Percentiles rank a stretch among this genome's conserved stretches.
Evolutionary conservation across 1,284 basidiomycete genomes (phyloP).

Genomic region (Cystobasidium slooffiae): DNA sequence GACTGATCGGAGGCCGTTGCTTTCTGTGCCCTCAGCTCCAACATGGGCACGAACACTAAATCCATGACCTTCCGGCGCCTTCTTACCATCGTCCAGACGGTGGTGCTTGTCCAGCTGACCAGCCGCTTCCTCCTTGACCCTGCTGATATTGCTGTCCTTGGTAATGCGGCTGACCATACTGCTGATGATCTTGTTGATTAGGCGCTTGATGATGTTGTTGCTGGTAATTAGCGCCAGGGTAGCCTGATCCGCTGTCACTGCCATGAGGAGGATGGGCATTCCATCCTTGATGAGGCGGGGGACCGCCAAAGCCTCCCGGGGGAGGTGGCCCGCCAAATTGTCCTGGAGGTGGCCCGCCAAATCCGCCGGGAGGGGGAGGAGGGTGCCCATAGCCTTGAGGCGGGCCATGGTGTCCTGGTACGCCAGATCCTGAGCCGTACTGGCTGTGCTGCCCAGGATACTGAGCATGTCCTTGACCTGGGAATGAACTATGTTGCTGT

Average conservation of each 20-base stretch:
- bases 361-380: background rate
- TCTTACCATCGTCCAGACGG: slow-evolving; percentile 39
- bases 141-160: background rate
- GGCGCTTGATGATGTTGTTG: background rate
- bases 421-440: background rate
- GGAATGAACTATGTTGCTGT: background rate
- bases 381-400: slow-evolving; percentile 14
- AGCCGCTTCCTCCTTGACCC: slow-evolving; percentile 15
- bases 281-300: slow-evolving; percentile 2
- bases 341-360: background rate
- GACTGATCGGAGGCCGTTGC: background rate
- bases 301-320: slow-evolving; percentile 2
- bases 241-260: background rate
- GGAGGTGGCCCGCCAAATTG: slow-evolving; percentile 24
- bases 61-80: background rate
- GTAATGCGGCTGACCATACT: slow-evolving; percentile 17
- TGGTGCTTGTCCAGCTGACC: slow-evolving; percentile 26
- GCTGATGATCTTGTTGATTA: background rate
- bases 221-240: slow-evolving; percentile 19
- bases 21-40: background rate
- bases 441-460: background rate
- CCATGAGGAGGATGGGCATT: background rate
- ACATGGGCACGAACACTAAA: background rate
- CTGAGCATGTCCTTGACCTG: background rate
- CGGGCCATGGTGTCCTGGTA: background rate